Percentiles rank a stretch among this genome's conserved stretches.
These are phyloP conservation scores for Galerina sulciceps DNA, from an alignment of 768 basidiomycete species.

Conservation along the genomic window DNA sequence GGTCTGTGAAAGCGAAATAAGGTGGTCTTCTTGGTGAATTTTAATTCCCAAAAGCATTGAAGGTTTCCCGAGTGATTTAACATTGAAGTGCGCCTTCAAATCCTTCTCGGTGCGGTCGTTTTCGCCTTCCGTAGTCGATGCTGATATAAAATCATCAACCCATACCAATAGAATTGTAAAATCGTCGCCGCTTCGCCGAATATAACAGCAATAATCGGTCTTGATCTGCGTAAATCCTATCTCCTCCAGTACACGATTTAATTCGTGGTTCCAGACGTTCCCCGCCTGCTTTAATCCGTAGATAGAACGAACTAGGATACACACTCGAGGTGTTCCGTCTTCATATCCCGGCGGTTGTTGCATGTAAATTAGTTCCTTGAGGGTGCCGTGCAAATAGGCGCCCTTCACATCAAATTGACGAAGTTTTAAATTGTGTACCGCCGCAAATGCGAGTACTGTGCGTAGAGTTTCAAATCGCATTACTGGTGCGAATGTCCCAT, in stretches of 20 bases:
- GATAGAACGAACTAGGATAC: slow-evolving; percentile 27
- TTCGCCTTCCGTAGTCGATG: not conserved
- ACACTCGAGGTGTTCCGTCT: slow-evolving; percentile 27
- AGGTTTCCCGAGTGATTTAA: slow-evolving; percentile 17
- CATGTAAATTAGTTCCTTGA: slow-evolving; percentile 42
- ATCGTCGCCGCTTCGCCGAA: not conserved
- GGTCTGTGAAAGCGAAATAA: slow-evolving; percentile 30
- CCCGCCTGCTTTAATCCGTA: slow-evolving; percentile 42
- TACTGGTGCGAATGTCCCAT: slow-evolving; percentile 33
- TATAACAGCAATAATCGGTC: slow-evolving; percentile 4
- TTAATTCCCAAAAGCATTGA: slow-evolving; percentile 17
- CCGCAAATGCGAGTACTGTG: slow-evolving; percentile 37
- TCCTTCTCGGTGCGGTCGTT: slow-evolving; percentile 4
- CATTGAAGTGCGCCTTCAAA: slow-evolving; percentile 5
- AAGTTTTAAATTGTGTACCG: slow-evolving; percentile 35
- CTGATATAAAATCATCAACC: slow-evolving; percentile 5
- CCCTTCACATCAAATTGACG: slow-evolving; percentile 45
- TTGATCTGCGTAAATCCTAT: slow-evolving; percentile 22
- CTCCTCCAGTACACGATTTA: slow-evolving; percentile 14
- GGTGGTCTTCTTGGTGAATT: slow-evolving; percentile 9
- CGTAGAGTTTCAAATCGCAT: slow-evolving; percentile 32
- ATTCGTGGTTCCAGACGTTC: slow-evolving; percentile 29
- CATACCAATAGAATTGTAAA: slow-evolving; percentile 1
- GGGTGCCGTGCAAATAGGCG: slow-evolving; percentile 34
- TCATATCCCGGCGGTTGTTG: slow-evolving; percentile 35